Evolutionary conservation across 2,329 filamentous ascomycete genomes (phyloP).

Genomic region (Stagonosporopsis cucurbitacearum): DNA sequence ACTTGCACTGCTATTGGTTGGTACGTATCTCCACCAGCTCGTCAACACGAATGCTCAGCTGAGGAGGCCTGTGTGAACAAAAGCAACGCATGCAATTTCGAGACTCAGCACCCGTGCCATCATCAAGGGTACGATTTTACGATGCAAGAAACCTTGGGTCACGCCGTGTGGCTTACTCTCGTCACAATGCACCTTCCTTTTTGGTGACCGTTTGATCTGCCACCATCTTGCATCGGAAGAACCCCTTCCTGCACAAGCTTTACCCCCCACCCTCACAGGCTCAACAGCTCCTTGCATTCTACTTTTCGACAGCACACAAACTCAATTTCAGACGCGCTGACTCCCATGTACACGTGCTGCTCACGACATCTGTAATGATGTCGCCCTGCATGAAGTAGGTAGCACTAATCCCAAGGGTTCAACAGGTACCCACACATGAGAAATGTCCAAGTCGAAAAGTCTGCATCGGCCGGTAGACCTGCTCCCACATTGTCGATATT

Average conservation of each 20-base stretch:
- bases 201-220: slow-evolving; percentile 20
- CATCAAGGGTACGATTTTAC: slow-evolving; percentile 1
- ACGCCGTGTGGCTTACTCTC: slow-evolving; percentile 19
- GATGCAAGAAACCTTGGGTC: slow-evolving; percentile 17
- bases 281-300: slow-evolving; percentile 4
- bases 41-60: slow-evolving; percentile 12
- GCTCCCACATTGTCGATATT: slow-evolving; percentile 2
- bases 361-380: slow-evolving; percentile 12
- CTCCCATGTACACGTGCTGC: slow-evolving; percentile 4
- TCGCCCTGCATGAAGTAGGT: slow-evolving; percentile 13
- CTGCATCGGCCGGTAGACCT: slow-evolving; percentile 12
- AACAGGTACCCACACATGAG: slow-evolving; percentile 6
- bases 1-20: slow-evolving; percentile 18
- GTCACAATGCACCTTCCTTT: slow-evolving; percentile 22
- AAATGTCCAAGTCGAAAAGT: slow-evolving; percentile 8
- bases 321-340: slow-evolving; percentile 7
- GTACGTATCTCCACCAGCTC: slow-evolving; percentile 2
- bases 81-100: slow-evolving; percentile 9
- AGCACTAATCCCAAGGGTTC: slow-evolving; percentile 8
- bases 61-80: slow-evolving; percentile 7
- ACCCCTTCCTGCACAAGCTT: slow-evolving; percentile 14
- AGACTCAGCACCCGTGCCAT: not conserved
- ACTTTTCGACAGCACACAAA: slow-evolving; percentile 6
- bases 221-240: slow-evolving; percentile 14
- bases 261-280: slow-evolving; percentile 9